phyloP scores from a whole-genome alignment of 805 yeast genomes.

The Spathaspora arborariae region DNA sequence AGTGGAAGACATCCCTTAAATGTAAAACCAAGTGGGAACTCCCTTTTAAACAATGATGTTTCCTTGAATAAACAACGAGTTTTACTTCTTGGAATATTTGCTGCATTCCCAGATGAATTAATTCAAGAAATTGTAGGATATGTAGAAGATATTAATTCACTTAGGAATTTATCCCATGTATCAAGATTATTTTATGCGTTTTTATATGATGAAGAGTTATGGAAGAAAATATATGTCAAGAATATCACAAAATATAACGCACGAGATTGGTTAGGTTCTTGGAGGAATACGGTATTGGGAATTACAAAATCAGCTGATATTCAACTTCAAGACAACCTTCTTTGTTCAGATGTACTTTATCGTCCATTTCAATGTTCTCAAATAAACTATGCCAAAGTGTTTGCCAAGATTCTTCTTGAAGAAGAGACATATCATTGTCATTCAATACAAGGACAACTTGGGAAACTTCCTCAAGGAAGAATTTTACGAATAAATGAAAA shows the following conservation, averaged over 20 bases:
- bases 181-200: conserved; percentile 72
- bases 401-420: conserved; percentile 46
- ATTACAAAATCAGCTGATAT: conserved; percentile 42
- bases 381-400: conserved; percentile 51
- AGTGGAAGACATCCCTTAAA: conserved; percentile 63
- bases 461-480: conserved; percentile 31
- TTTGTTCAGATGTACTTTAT: conserved; percentile 76
- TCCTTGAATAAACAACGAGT: conserved; percentile 13
- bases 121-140: conserved; percentile 49
- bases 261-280: conserved; percentile 69
- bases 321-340: conserved; percentile 42
- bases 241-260: conserved; percentile 10
- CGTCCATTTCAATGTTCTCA: conserved; percentile 82
- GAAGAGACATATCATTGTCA: conserved; percentile 34
- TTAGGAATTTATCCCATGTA: conserved; percentile 50
- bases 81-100: conserved; percentile 51
- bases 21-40: conserved; percentile 74
- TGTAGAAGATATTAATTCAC: conserved; percentile 44
- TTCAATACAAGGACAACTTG: conserved; percentile 11
- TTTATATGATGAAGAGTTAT: conserved; percentile 70
- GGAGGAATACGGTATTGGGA: conserved; percentile 62
- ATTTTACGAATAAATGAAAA: conserved; percentile 53
- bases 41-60: conserved; percentile 30
- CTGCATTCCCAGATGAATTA: conserved; percentile 59
- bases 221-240: conserved; percentile 59